These are phyloP conservation scores for Zygotorulaspora chibaensis DNA, from an alignment of 805 yeast species.

Conservation along the genomic window DNA sequence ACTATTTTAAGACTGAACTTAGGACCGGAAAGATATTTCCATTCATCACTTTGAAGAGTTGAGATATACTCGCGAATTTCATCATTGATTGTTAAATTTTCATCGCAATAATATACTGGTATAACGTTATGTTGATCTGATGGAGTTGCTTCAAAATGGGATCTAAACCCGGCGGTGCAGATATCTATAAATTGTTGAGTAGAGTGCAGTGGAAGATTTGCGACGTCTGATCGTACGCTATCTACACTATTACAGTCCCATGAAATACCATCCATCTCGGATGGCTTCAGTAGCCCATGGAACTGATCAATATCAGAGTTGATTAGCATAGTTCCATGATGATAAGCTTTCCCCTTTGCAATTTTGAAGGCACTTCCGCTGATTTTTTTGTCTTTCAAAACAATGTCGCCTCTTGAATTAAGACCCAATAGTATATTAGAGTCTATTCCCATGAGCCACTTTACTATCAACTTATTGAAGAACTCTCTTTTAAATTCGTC, in stretches of 20 bases:
- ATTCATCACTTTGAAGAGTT: slow-evolving; percentile 55
- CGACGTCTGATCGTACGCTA: slow-evolving; percentile 78
- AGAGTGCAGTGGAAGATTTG: slow-evolving; percentile 52
- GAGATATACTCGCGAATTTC: slow-evolving; percentile 41
- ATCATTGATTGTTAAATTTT: slow-evolving; percentile 27
- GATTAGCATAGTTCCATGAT: slow-evolving; percentile 93
- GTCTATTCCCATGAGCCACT: slow-evolving; percentile 20
- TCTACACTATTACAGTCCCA: slow-evolving; percentile 52
- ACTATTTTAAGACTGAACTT: slow-evolving; percentile 52
- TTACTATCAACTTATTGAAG: slow-evolving; percentile 48
- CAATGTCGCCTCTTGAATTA: slow-evolving; percentile 79
- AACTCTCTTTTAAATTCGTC: slow-evolving; percentile 56
- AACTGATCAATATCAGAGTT: slow-evolving; percentile 58
- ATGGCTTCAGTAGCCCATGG: slow-evolving; percentile 53
- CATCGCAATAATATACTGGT: slow-evolving; percentile 31
- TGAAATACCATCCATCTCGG: slow-evolving; percentile 41
- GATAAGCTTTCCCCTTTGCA: slow-evolving; percentile 76
- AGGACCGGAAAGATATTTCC: slow-evolving; percentile 79
- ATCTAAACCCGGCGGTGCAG: slow-evolving; percentile 25
- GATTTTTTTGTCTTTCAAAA: slow-evolving; percentile 54
- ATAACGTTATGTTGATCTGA: slow-evolving; percentile 25
- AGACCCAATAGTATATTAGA: slow-evolving; percentile 38
- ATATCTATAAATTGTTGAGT: slow-evolving; percentile 31
- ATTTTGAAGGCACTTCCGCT: slow-evolving; percentile 93
- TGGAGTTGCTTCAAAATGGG: slow-evolving; percentile 4